These are phyloP conservation scores for Pilaira anomala DNA, from an alignment of 192 early-diverging fungal genomes.

Conservation along the genomic window DNA sequence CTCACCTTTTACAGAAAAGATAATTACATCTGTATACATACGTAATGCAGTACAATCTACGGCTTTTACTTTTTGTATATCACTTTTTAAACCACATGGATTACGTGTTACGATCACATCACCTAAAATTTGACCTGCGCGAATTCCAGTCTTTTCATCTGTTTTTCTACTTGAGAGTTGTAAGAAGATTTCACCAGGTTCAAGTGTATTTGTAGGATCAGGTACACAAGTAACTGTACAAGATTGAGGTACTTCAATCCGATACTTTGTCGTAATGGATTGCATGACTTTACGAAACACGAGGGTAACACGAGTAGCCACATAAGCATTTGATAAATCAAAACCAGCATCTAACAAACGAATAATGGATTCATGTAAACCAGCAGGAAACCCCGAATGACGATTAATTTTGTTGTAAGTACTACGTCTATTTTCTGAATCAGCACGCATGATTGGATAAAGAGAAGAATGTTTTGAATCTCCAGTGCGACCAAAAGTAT, in stretches of 20 bases:
- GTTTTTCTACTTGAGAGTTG: slow-evolving; percentile 24
- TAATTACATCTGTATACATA: slow-evolving; percentile 66
- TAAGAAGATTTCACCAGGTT: slow-evolving; percentile 29
- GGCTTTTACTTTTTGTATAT: slow-evolving; percentile 53
- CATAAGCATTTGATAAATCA: slow-evolving; percentile 26
- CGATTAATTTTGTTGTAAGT: not conserved
- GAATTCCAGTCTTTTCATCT: slow-evolving; percentile 25
- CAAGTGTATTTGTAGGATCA: slow-evolving; percentile 32
- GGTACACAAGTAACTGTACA: slow-evolving; percentile 33
- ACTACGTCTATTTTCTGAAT: not conserved
- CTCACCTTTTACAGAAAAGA: slow-evolving; percentile 66
- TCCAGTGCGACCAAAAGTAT: not conserved
- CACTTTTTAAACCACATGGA: slow-evolving; percentile 64
- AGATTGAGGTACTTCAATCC: slow-evolving; percentile 27
- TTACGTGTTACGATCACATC: slow-evolving; percentile 47
- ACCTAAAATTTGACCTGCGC: slow-evolving; percentile 25
- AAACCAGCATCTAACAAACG: slow-evolving; percentile 37
- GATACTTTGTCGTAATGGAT: slow-evolving; percentile 21
- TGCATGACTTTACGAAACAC: slow-evolving; percentile 20
- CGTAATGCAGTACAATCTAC: slow-evolving; percentile 45
- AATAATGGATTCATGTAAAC: slow-evolving; percentile 16
- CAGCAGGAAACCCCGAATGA: slow-evolving; percentile 25
- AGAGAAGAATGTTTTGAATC: no score
- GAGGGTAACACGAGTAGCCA: slow-evolving; percentile 25
- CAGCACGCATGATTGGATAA: not conserved